Evolutionary conservation across 306 rosid genomes (phyloP).

Genomic region (Malus orientalis): DNA sequence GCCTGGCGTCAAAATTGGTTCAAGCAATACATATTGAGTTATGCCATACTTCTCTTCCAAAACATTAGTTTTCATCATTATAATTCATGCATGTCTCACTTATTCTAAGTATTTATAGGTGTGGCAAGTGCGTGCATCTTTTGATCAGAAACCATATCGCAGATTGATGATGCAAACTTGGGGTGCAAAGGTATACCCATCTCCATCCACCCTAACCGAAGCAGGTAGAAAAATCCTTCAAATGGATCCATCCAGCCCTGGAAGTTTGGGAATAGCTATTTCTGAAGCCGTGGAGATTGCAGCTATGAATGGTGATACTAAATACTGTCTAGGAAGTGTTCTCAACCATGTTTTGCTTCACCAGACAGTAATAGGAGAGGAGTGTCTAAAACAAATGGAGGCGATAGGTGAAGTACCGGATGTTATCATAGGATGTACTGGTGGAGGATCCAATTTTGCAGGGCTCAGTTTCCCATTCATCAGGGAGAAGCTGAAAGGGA

Average conservation of each 20-base stretch:
- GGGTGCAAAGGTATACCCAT: constrained; percentile 95
- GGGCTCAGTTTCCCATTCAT: constrained; percentile 90
- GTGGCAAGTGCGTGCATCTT: constrained; percentile 97
- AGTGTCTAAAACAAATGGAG: constrained; percentile 86
- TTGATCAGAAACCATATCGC: constrained; percentile 79
- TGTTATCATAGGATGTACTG: constrained; percentile 82
- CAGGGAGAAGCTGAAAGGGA: constrained; percentile 68
- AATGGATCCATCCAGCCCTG: constrained; percentile 70
- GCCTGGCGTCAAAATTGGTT: background rate
- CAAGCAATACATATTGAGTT: background rate
- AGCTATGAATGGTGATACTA: constrained; percentile 57
- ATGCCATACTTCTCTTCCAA: background rate
- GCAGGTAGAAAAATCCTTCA: constrained; percentile 59
- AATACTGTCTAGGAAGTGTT: constrained; percentile 89
- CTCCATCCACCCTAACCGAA: constrained; percentile 73
- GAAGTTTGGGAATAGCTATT: constrained; percentile 93
- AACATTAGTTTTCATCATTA: background rate
- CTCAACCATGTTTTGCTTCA: constrained; percentile 90
- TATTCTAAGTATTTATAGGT: constrained; percentile 37
- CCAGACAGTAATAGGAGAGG: constrained; percentile 90
- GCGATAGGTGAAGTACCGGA: constrained; percentile 88
- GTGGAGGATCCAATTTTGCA: constrained; percentile 94
- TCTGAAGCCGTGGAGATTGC: constrained; percentile 94
- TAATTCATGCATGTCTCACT: background rate
- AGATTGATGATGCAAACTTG: constrained; percentile 95